These are phyloP conservation scores for Aureobasidium sp. DNA, from an alignment of 2,329 filamentous ascomycete species.

Conservation along the genomic window DNA sequence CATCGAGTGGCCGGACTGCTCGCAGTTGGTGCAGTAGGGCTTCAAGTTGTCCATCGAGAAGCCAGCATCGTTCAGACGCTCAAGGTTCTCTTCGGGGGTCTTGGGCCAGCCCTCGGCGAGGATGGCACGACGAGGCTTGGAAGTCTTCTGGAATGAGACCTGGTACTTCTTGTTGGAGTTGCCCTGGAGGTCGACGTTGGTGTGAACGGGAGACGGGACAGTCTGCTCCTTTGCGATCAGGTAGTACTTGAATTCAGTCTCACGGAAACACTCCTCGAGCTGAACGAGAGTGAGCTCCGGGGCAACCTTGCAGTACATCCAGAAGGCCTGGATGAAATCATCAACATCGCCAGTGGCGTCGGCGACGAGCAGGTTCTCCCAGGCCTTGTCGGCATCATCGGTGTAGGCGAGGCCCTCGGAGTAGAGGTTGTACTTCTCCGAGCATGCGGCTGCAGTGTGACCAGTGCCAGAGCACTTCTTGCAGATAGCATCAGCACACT, in stretches of 20 bases:
- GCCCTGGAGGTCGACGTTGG: slow-evolving; percentile 65
- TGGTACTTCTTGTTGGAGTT: slow-evolving; percentile 46
- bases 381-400: slow-evolving; percentile 45
- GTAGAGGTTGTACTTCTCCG: slow-evolving; percentile 51
- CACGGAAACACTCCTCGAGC: slow-evolving; percentile 54
- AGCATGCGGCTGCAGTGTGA: slow-evolving; percentile 50
- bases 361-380: slow-evolving; percentile 48
- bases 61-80: slow-evolving; percentile 44
- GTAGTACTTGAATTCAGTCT: slow-evolving; percentile 46
- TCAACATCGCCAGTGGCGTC: slow-evolving; percentile 50
- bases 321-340: slow-evolving; percentile 38
- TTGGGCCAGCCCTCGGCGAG: slow-evolving; percentile 43
- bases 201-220: slow-evolving; percentile 46
- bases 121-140: slow-evolving; percentile 39
- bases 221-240: slow-evolving; percentile 54
- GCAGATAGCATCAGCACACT: slow-evolving; percentile 60
- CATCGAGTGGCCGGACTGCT: slow-evolving; percentile 41
- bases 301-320: slow-evolving; percentile 52
- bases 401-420: slow-evolving; percentile 36
- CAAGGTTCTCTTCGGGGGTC: slow-evolving; percentile 42
- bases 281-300: slow-evolving; percentile 51
- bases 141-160: slow-evolving; percentile 41
- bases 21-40: slow-evolving; percentile 44
- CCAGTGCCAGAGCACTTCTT: slow-evolving; percentile 51
- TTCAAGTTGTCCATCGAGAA: slow-evolving; percentile 42